phyloP scores from a whole-genome alignment of 2,329 filamentous ascomycete genomes.

The Alternaria brassicicola region DNA sequence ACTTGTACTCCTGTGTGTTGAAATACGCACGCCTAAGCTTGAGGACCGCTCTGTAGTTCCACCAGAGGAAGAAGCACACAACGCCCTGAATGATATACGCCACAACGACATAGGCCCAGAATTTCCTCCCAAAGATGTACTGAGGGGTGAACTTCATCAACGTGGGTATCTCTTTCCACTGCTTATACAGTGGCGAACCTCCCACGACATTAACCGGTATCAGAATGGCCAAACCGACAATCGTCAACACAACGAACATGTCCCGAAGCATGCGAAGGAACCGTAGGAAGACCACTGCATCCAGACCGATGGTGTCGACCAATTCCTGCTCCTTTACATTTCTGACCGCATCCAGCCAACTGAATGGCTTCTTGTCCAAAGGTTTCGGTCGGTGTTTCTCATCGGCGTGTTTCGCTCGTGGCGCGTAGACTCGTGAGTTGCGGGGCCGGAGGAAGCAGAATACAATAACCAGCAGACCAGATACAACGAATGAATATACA shows the following conservation, averaged over 20 bases:
- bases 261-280: slow-evolving; percentile 90
- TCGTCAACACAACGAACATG: slow-evolving; percentile 76
- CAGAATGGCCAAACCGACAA: slow-evolving; percentile 76
- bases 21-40: slow-evolving; percentile 78
- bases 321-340: slow-evolving; percentile 77
- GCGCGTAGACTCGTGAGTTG: slow-evolving; percentile 89
- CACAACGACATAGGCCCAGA: slow-evolving; percentile 65
- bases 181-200: slow-evolving; percentile 42
- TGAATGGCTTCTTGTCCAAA: slow-evolving; percentile 82
- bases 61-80: slow-evolving; percentile 82
- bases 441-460: slow-evolving; percentile 92
- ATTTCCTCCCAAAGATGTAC: slow-evolving; percentile 56
- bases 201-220: slow-evolving; percentile 75
- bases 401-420: slow-evolving; percentile 91
- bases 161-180: slow-evolving; percentile 35
- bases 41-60: slow-evolving; percentile 79
- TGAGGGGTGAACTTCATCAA: slow-evolving; percentile 63
- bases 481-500: slow-evolving; percentile 77
- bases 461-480: slow-evolving; percentile 72
- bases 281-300: slow-evolving; percentile 87
- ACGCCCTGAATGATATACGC: slow-evolving; percentile 72
- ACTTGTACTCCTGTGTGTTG: slow-evolving; percentile 82
- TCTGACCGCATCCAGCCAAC: slow-evolving; percentile 81
- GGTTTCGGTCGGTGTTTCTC: slow-evolving; percentile 85
- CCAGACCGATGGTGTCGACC: slow-evolving; percentile 83